A percentile compares a stretch with the other conserved stretches of the same genome.
phyloP scores from a whole-genome alignment of 768 basidiomycete species.

The Cubamyces sp. region DNA sequence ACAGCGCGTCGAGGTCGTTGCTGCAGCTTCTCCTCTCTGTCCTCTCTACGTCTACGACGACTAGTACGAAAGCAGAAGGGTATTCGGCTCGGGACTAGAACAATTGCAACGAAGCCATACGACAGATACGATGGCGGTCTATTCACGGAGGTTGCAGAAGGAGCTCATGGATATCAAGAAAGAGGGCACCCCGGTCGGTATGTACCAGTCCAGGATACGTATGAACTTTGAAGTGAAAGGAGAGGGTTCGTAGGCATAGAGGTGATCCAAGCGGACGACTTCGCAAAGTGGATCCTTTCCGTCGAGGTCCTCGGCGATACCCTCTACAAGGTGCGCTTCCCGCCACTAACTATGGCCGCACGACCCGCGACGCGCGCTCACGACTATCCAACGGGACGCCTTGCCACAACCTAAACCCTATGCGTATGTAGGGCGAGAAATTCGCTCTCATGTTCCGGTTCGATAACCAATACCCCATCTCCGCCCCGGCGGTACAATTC shows the following conservation, averaged over 20 bases:
- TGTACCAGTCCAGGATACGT: conserved; percentile 17
- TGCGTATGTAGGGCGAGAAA: conserved; percentile 61
- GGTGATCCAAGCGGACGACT: conserved; percentile 75
- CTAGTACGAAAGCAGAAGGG: too few species aligned
- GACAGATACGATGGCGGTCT: conserved; percentile 22
- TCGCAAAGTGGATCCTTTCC: conserved; percentile 75
- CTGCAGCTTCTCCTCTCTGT: too few species aligned
- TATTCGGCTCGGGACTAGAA: too few species aligned
- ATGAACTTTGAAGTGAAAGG: neutral
- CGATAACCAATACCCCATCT: conserved; percentile 81
- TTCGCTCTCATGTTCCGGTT: conserved; percentile 85
- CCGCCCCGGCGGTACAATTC: conserved; percentile 87
- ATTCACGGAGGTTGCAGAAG: conserved; percentile 60
- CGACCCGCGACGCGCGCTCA: too few species aligned
- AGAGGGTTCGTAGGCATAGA: conserved; percentile 59
- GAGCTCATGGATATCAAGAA: conserved; percentile 68
- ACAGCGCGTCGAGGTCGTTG: too few species aligned
- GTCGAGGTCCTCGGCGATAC: conserved; percentile 87
- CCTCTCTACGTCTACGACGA: too few species aligned
- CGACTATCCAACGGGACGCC: neutral
- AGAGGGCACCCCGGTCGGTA: conserved; percentile 72
- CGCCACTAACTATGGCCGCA: neutral
- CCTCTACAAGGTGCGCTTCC: conserved; percentile 61
- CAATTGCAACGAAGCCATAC: neutral
- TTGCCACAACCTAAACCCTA: neutral